Percentiles rank a stretch among this genome's conserved stretches.
phyloP scores from a whole-genome alignment of 306 rosid species.

The Ziziphus jujuba region DNA sequence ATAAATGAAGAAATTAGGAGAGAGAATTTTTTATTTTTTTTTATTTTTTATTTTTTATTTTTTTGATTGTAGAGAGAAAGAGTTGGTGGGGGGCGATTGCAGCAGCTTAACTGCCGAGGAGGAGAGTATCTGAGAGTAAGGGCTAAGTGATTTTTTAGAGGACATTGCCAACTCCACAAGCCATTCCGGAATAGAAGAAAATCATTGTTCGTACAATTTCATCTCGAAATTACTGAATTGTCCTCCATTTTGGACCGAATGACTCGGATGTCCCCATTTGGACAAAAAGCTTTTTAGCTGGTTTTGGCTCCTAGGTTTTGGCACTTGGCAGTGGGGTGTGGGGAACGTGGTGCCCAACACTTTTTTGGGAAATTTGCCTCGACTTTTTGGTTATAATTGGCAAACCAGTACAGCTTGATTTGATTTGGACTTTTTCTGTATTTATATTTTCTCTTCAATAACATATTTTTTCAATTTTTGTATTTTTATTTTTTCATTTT shows the following conservation, averaged over 20 bases:
- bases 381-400: slow-evolving; percentile 17
- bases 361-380: slow-evolving; percentile 2
- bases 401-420: neutral
- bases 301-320: slow-evolving; percentile 19
- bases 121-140: slow-evolving; percentile 9
- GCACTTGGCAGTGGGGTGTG: slow-evolving; percentile 2
- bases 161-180: slow-evolving; percentile 93
- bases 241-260: slow-evolving; percentile 2
- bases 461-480: neutral
- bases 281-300: neutral
- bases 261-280: slow-evolving; percentile 26
- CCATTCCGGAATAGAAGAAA: slow-evolving; percentile 58
- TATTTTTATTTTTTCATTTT: too few relatives aligned
- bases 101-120: slow-evolving; percentile 76
- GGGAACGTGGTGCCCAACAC: slow-evolving; percentile 3
- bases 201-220: slow-evolving; percentile 30
- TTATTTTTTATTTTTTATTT: neutral
- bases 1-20: slow-evolving; percentile 45
- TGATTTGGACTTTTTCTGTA: neutral
- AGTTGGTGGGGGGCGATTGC: slow-evolving; percentile 48
- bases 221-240: neutral
- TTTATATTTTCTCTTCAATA: neutral
- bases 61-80: slow-evolving; percentile 29
- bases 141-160: neutral
- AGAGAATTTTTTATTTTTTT: slow-evolving; percentile 10